Evolutionary conservation across 2,329 filamentous ascomycete genomes (phyloP), one percentile per base, ranked within the genome.

Genomic region (Diaporthe amygdali): DNA sequence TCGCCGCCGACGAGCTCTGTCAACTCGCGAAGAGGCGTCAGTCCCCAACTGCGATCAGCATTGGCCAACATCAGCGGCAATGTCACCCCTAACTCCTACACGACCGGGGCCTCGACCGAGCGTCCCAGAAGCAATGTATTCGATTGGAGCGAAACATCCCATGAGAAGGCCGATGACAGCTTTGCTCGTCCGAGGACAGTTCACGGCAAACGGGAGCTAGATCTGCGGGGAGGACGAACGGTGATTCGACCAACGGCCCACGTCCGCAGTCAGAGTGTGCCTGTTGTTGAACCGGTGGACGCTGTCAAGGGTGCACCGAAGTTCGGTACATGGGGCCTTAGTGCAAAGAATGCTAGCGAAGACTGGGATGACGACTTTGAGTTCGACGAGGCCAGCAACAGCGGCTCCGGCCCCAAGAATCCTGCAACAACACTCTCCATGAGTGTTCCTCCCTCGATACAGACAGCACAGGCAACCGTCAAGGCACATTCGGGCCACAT

Each of bases 281-380:
- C 93, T 17, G 87, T 90, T 3, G 91, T 91, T 41, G 93, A 94
- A 76, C 82, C 76, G 81, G 85, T 81, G 73, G 92, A 87, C 79
- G 86, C 80, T 77, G 81, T 80, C 77, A 92, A 83, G 80, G 85
- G 80, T 77, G 73, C 88, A 2, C 83, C 87, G 67, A 95, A 95
- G 76, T 96, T 94, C 77, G 92, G 93, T 52, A 95, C 93, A 1
- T 96, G 93, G 93, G 93, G 93, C 2, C 83, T 94, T 51, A 90
- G 92, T n/a, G 91, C 90, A 73, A 95, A 95, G 80, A 92, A 90
- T 20, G 91, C 91, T 14, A 95, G 92, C 73, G 94, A 97, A 79
- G 94, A 96, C 77, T 97, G 94, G 94, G 94, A 96, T 76, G 93
- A 95, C 74, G 94, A 97, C 79, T 96, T 97, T 76, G 93, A 96